A percentile compares a stretch with the other conserved stretches of the same genome.
Conservation (phyloP, 441 rosid species). For the Gossypium davidsonii region DNA sequence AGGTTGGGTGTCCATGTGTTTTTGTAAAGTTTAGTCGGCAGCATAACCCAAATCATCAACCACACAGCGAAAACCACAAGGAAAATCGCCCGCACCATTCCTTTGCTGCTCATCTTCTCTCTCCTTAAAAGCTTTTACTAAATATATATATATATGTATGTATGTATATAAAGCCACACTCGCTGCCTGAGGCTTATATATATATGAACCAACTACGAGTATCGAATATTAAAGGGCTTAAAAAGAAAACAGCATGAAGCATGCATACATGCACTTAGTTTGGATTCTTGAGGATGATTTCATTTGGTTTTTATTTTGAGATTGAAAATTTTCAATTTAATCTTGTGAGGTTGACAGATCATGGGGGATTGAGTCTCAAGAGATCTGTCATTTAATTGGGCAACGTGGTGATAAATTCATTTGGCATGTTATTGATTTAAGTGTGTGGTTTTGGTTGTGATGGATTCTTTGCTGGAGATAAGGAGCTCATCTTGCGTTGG, state of each 20-base stretch:
- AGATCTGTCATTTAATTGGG: not conserved
- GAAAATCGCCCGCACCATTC: slow-evolving; percentile 9
- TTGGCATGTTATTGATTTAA: too few species aligned
- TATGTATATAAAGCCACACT: too few species aligned
- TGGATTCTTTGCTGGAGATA: too few species aligned
- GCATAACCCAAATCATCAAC: slow-evolving; percentile 46
- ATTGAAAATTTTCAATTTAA: not conserved
- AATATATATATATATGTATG: not conserved
- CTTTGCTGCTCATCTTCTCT: slow-evolving; percentile 9
- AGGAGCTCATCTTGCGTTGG: too few species aligned
- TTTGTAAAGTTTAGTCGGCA: slow-evolving; percentile 24
- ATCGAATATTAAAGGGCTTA: not conserved
- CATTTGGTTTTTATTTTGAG: not conserved
- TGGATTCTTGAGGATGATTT: not conserved
- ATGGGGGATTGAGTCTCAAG: too few species aligned
- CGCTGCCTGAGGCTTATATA: not conserved
- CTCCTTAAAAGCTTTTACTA: not conserved
- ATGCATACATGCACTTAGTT: not conserved
- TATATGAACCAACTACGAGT: not conserved
- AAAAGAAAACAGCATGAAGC: slow-evolving; percentile 16
- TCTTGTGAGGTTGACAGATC: too few species aligned
- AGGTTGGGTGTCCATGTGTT: slow-evolving; percentile 12
- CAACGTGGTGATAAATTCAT: too few species aligned
- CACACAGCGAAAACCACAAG: slow-evolving; percentile 32
- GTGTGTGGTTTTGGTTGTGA: too few species aligned